Percentiles rank a stretch among this genome's conserved stretches.
These are phyloP conservation scores for Asterophora lycoperdoides DNA, from an alignment of 768 basidiomycete genomes.

Conservation along the genomic window DNA sequence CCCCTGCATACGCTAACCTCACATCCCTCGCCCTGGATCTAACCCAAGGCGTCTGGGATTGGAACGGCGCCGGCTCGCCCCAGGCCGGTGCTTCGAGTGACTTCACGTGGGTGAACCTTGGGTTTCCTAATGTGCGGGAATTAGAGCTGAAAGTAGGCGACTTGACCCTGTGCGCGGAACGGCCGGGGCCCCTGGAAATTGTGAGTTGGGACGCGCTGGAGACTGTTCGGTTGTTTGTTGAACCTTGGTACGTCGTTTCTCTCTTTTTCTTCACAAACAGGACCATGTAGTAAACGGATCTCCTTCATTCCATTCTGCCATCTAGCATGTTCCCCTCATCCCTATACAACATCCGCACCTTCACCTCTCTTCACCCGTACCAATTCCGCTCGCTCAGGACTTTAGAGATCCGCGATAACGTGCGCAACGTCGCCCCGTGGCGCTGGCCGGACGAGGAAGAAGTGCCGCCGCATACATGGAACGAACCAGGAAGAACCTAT, in stretches of 20 bases:
- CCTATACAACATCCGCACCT: conserved; percentile 7
- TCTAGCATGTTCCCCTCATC: conserved; percentile 4
- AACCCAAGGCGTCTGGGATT: conserved; percentile 20
- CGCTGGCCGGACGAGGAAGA: conserved; percentile 9
- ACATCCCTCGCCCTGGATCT: conserved; percentile 17
- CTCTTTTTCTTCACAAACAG: no score
- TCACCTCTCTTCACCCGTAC: conserved; percentile 7
- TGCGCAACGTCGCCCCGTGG: conserved; percentile 9
- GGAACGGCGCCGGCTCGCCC: conserved; percentile 14
- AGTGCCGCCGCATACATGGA: background rate
- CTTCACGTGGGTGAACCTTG: conserved; percentile 12
- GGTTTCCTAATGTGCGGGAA: conserved; percentile 16
- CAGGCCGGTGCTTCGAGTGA: conserved; percentile 10
- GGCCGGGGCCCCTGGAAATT: conserved; percentile 15
- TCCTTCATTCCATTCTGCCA: no score
- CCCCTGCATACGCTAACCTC: conserved; percentile 8
- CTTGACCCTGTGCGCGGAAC: conserved; percentile 7
- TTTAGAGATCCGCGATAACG: conserved; percentile 17
- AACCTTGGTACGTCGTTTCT: conserved; percentile 9
- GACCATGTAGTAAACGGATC: no score
- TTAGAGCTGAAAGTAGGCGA: conserved; percentile 18
- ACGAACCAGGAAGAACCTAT: conserved; percentile 12
- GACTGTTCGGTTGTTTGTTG: conserved; percentile 13
- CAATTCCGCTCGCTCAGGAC: conserved; percentile 8
- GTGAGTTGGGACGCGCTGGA: conserved; percentile 12